phyloP scores from a whole-genome alignment of 495 filamentous ascomycete species.

The Beverwykella pulmonaria region DNA sequence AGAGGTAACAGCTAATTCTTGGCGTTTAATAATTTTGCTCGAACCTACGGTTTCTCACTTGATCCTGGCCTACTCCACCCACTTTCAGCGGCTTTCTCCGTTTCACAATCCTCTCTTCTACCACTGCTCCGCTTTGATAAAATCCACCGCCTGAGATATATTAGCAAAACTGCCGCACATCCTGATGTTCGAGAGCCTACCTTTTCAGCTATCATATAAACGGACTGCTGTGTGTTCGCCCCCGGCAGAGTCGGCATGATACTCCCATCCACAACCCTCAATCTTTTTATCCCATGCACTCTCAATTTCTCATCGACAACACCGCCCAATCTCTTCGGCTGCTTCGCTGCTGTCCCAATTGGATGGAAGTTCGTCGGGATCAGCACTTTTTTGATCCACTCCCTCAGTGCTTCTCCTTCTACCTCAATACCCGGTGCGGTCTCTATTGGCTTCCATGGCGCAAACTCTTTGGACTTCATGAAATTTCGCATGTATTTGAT shows the following conservation, averaged over 20 bases:
- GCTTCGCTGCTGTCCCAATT: constrained; percentile 1
- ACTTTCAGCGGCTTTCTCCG: too few relatives aligned
- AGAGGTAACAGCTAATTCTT: too few relatives aligned
- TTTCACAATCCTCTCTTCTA: background rate
- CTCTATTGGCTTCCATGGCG: constrained; percentile 5
- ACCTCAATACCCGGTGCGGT: constrained; percentile 2
- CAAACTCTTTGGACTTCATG: background rate
- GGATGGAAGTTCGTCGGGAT: constrained; percentile 13
- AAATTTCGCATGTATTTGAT: constrained; percentile 2
- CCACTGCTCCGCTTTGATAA: constrained; percentile 14
- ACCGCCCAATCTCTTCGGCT: constrained; percentile 14
- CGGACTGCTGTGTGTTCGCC: constrained; percentile 19
- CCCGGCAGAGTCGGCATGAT: constrained; percentile 29
- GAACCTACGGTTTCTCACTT: too few relatives aligned
- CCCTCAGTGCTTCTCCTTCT: constrained; percentile 9
- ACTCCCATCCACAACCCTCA: constrained; percentile 33
- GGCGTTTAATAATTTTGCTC: too few relatives aligned
- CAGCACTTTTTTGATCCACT: background rate
- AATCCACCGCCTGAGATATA: constrained; percentile 6
- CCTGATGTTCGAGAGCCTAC: background rate
- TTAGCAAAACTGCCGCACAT: background rate
- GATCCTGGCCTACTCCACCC: too few relatives aligned
- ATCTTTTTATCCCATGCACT: constrained; percentile 19
- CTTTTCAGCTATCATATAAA: constrained; percentile 34
- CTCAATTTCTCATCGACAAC: constrained; percentile 11